phyloP scores from a whole-genome alignment of 2,329 filamentous ascomycete genomes.

The Myrmaecium sp. region DNA sequence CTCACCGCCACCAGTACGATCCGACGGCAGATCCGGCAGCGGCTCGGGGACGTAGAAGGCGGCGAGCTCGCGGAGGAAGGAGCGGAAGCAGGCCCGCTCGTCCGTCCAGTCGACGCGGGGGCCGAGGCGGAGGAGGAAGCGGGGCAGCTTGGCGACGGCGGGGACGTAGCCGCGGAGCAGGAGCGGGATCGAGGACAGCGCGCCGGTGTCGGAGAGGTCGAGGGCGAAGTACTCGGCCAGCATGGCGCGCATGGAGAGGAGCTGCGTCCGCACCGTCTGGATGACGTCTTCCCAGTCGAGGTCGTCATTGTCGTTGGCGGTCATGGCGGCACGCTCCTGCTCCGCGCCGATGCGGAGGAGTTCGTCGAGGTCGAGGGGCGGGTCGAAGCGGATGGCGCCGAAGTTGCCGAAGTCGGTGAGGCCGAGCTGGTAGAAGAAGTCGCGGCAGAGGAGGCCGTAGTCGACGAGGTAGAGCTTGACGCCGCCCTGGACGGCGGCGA shows the following conservation, averaged over 20 bases:
- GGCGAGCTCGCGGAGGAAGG: conserved; percentile 72
- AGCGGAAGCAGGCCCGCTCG: conserved; percentile 73
- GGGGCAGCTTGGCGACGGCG: conserved; percentile 68
- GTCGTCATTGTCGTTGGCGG: conserved; percentile 27
- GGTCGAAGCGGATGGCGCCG: conserved; percentile 63
- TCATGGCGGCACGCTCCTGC: conserved; percentile 40
- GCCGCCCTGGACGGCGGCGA: conserved; percentile 85
- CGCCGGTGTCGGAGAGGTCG: conserved; percentile 60
- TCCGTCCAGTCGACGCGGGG: conserved; percentile 75
- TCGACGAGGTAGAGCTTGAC: conserved; percentile 86
- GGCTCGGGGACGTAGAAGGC: conserved; percentile 82
- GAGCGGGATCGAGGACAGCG: conserved; percentile 64
- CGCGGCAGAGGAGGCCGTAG: conserved; percentile 68
- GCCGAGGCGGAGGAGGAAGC: conserved; percentile 73
- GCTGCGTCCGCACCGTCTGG: conserved; percentile 45
- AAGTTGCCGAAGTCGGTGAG: conserved; percentile 95
- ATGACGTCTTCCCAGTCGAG: conserved; percentile 52
- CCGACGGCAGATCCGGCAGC: conserved; percentile 36
- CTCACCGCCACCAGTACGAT: conserved; percentile 1
- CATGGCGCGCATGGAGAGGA: conserved; percentile 69
- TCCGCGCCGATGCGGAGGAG: conserved; percentile 59
- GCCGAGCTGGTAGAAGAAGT: conserved; percentile 91
- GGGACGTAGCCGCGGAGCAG: conserved; percentile 82
- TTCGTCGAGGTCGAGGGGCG: conserved; percentile 53
- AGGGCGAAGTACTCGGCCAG: conserved; percentile 83